Base-by-base conservation (phyloP, 2,329 filamentous ascomycete genomes). In the Gremmenia infestans region DNA sequence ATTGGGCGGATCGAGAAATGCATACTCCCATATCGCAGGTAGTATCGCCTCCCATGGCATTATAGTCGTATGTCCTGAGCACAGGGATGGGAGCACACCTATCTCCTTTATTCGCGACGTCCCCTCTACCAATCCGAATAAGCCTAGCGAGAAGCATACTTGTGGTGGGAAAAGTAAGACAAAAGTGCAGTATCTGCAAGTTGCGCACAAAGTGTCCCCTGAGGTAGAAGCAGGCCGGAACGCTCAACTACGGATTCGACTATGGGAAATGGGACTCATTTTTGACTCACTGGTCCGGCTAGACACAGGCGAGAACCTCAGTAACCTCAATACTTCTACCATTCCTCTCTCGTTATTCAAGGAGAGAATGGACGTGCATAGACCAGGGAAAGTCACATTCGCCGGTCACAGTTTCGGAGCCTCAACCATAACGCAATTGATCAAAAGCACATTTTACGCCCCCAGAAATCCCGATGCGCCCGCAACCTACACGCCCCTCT, bases 401-500 rank as follows among this genome's bases (percentile, higher is more conserved):
- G 82, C 81, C 0, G 91, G 91, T 4, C 91, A 96, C 71, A 91
- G 86, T 17, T 95, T 95, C 62, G 91, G 91, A 22, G 87, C 85
- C 1, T 81, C 88, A 0, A 90, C 88, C 0, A 77, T 83, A 19
- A 79, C 88, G 2, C 91, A 95, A 68, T 81, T 95, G 53, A 74
- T 93, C 50, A 96, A 96, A 74, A 87, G 82, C 51, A 83, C 87
- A 11, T 93, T 86, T 74, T 90, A 91, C 72, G 78, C 80, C 12
- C 53, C 65, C 1, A 54, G 61, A 19, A 74, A 73, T 40, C 65
- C 72, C 1, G 72, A 79, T 0, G 74, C 76, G 14, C 69, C 82
- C 1, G 69, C 72, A 5, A 66, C 70, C 32, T 79, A 81, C 59
- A 74, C 77, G 50, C 81, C 86, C 0, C 75, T 93, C 0, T 91